phyloP scores from a whole-genome alignment of 768 basidiomycete genomes.

The Lactifluus pinguis region DNA sequence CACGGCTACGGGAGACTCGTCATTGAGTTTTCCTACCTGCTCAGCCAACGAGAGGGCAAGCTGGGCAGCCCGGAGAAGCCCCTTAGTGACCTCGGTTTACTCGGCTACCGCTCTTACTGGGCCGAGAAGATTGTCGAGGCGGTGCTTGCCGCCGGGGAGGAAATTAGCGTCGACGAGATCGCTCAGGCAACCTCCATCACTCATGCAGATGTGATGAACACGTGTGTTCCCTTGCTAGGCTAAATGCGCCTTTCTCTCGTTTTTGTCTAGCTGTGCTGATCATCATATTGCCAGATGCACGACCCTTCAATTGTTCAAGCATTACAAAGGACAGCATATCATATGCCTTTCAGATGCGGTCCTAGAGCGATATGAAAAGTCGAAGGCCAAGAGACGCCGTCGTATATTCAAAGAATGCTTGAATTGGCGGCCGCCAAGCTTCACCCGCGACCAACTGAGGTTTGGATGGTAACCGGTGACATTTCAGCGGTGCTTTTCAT shows the following conservation, averaged over 20 bases:
- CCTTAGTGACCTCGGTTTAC: conserved; percentile 83
- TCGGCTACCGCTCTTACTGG: conserved; percentile 96
- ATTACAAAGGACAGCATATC: conserved; percentile 90
- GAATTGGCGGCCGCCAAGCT: conserved; percentile 92
- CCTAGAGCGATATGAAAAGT: conserved; percentile 84
- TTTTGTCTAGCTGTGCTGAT: neutral
- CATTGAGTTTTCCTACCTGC: conserved; percentile 97
- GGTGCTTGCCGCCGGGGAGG: conserved; percentile 57
- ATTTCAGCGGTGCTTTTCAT: conserved; percentile 9
- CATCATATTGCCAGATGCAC: conserved; percentile 55
- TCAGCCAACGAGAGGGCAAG: conserved; percentile 93
- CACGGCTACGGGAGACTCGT: conserved; percentile 91
- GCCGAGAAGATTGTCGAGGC: conserved; percentile 92
- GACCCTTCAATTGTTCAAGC: conserved; percentile 89
- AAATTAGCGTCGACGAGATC: conserved; percentile 92
- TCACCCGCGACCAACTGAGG: conserved; percentile 81
- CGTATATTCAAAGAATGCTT: conserved; percentile 73
- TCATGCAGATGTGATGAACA: conserved; percentile 95
- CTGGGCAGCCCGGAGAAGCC: conserved; percentile 98
- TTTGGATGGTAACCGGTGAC: conserved; percentile 44
- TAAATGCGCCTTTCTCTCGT: neutral
- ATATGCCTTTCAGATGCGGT: conserved; percentile 88
- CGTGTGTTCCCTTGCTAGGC: conserved; percentile 48
- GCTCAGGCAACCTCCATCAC: conserved; percentile 93
- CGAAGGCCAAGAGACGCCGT: conserved; percentile 65